Evolutionary conservation across 495 filamentous ascomycete genomes (phyloP).

Genomic region (Cairneyella variabilis): DNA sequence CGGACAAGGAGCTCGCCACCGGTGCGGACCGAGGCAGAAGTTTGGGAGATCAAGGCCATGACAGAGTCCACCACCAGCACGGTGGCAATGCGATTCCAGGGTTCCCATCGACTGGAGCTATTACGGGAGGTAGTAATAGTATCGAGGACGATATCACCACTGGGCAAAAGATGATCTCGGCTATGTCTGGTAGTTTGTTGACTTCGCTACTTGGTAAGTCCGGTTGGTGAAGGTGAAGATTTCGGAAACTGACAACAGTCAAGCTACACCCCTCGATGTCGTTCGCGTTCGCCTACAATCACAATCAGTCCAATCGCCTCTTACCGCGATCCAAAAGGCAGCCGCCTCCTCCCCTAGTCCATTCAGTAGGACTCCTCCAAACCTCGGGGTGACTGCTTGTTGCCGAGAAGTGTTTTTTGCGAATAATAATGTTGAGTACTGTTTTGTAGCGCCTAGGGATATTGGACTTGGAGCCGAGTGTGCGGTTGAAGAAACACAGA

Average conservation of each 20-base stretch:
- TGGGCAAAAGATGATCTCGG: slow-evolving; percentile 89
- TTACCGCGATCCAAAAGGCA: slow-evolving; percentile 21
- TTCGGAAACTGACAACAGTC: too few species aligned
- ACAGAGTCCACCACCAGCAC: slow-evolving; percentile 38
- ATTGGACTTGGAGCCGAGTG: slow-evolving; percentile 53
- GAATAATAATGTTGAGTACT: slow-evolving; percentile 78
- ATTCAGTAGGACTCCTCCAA: slow-evolving; percentile 33
- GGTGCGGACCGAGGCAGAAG: slow-evolving; percentile 18
- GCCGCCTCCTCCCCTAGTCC: slow-evolving; percentile 28
- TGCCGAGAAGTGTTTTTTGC: slow-evolving; percentile 98
- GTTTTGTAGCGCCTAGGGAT: slow-evolving; percentile 56
- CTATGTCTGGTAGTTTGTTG: slow-evolving; percentile 82
- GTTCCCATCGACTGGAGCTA: slow-evolving; percentile 19
- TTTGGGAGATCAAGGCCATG: slow-evolving; percentile 32
- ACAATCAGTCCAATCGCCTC: slow-evolving; percentile 44
- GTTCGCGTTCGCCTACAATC: slow-evolving; percentile 94
- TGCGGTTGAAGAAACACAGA: slow-evolving; percentile 79
- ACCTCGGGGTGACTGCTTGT: slow-evolving; percentile 90
- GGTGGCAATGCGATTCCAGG: slow-evolving; percentile 16
- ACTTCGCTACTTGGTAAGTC: slow-evolving; percentile 81
- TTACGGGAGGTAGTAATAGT: slow-evolving; percentile 26
- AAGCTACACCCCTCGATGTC: slow-evolving; percentile 95
- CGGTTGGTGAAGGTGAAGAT: too few species aligned
- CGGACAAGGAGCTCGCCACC: slow-evolving; percentile 23
- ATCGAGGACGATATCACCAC: slow-evolving; percentile 62